These are phyloP conservation scores for Sugiyamaella floridensis DNA, from an alignment of 805 yeast genomes.

Conservation along the genomic window DNA sequence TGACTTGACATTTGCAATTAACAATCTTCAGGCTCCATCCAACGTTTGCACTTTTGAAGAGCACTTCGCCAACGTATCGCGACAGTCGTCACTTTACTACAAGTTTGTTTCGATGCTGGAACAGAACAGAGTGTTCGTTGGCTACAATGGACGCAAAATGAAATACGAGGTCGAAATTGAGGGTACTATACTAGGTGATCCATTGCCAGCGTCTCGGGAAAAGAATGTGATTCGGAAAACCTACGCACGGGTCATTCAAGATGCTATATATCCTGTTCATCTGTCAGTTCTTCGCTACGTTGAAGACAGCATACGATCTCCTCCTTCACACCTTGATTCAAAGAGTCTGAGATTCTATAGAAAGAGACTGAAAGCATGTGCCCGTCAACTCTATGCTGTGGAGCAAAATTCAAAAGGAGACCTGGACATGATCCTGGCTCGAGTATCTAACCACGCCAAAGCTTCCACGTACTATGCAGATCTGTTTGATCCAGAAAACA, in stretches of 20 bases:
- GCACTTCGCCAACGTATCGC: slow-evolving; percentile 4
- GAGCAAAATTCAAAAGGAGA: slow-evolving; percentile 3
- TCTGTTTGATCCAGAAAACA: too few relatives aligned
- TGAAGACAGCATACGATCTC: slow-evolving; percentile 2
- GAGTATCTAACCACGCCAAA: background rate
- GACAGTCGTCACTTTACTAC: slow-evolving; percentile 9
- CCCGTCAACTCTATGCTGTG: slow-evolving; percentile 8
- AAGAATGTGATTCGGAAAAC: slow-evolving; percentile 10
- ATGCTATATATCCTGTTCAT: slow-evolving; percentile 16
- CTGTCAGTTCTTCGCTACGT: slow-evolving; percentile 11
- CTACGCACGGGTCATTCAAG: slow-evolving; percentile 9
- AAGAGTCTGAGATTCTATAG: slow-evolving; percentile 5
- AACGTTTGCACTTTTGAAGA: slow-evolving; percentile 9
- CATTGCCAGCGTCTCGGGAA: slow-evolving; percentile 13
- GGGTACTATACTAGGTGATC: slow-evolving; percentile 16
- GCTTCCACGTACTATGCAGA: background rate
- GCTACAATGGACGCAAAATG: slow-evolving; percentile 20
- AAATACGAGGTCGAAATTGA: slow-evolving; percentile 7
- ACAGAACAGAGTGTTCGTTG: slow-evolving; percentile 8
- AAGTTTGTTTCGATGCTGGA: slow-evolving; percentile 11
- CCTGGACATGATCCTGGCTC: slow-evolving; percentile 5
- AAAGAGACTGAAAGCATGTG: slow-evolving; percentile 10
- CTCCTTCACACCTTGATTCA: background rate
- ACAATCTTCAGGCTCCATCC: slow-evolving; percentile 18
- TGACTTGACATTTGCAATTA: slow-evolving; percentile 13